Conservation (phyloP, 129 eudicot species). For the Ambrosia artemisiifolia region DNA sequence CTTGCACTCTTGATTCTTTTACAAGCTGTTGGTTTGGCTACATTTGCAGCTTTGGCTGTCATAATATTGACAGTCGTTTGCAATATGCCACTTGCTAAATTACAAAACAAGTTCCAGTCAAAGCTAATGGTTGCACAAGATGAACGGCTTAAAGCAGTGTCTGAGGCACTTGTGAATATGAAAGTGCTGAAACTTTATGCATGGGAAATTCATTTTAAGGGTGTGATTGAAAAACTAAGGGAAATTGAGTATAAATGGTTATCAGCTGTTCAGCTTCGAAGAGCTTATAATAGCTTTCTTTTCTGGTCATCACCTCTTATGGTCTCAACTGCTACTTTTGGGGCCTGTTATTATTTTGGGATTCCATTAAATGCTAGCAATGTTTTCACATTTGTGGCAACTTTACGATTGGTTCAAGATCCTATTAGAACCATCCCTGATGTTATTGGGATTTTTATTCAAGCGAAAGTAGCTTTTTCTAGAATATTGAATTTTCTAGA, state of each 20-base stretch:
- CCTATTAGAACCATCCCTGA: slow-evolving; percentile 87
- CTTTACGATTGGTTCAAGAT: slow-evolving; percentile 90
- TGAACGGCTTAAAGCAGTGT: slow-evolving; percentile 64
- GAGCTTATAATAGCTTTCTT: slow-evolving; percentile 73
- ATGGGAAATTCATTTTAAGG: slow-evolving; percentile 88
- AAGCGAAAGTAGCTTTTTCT: slow-evolving; percentile 78
- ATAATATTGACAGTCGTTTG: slow-evolving; percentile 72
- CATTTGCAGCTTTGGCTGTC: slow-evolving; percentile 66
- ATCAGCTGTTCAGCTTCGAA: slow-evolving; percentile 75
- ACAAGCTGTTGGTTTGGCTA: slow-evolving; percentile 80
- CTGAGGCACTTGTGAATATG: slow-evolving; percentile 91
- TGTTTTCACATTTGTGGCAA: slow-evolving; percentile 91
- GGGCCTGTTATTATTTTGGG: slow-evolving; percentile 72
- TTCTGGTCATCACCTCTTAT: slow-evolving; percentile 92
- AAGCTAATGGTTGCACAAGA: slow-evolving; percentile 90
- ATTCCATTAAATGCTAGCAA: slow-evolving; percentile 79
- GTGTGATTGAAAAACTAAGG: slow-evolving; percentile 67
- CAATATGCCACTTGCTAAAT: slow-evolving; percentile 82
- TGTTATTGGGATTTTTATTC: slow-evolving; percentile 80
- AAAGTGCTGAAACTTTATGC: slow-evolving; percentile 89
- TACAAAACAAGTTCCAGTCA: slow-evolving; percentile 77
- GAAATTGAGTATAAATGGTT: slow-evolving; percentile 63
- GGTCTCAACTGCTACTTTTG: slow-evolving; percentile 90
- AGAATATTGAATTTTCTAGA: slow-evolving; percentile 81
- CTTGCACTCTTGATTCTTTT: slow-evolving; percentile 65